Evolutionary conservation across 345 rosid species (phyloP).

Genomic region (Hibiscus mutabilis): DNA sequence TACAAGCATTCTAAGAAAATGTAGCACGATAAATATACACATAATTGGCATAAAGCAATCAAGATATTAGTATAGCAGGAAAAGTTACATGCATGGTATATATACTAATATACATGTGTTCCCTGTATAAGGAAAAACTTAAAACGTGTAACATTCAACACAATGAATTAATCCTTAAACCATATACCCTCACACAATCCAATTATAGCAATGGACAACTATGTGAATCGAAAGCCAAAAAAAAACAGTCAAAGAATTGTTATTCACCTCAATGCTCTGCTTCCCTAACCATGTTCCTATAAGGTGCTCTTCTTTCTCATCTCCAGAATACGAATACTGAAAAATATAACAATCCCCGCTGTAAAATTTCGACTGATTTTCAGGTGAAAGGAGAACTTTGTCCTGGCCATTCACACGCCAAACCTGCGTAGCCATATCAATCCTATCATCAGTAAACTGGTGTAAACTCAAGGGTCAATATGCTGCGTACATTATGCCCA

Average conservation of each 20-base stretch:
- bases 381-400: slow-evolving; percentile 62
- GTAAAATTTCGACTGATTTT: slow-evolving; percentile 78
- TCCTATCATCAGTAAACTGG: slow-evolving; percentile 12
- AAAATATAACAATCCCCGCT: slow-evolving; percentile 86
- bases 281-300: slow-evolving; percentile 95
- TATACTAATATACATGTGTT: background rate
- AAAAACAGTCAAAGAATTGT: background rate
- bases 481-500: background rate
- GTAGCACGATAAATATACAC: background rate
- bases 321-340: slow-evolving; percentile 87
- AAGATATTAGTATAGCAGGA: background rate
- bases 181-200: no score
- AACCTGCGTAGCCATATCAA: slow-evolving; percentile 42
- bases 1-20: background rate
- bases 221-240: background rate
- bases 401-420: slow-evolving; percentile 74
- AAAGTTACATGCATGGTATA: background rate
- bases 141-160: no score
- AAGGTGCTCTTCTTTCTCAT: slow-evolving; percentile 79
- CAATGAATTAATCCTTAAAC: no score
- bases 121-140: no score
- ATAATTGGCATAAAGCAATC: no score
- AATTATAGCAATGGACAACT: background rate
- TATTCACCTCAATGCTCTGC: slow-evolving; percentile 72
- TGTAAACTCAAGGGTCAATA: background rate